Base-by-base conservation (phyloP, 768 basidiomycete species). In the Leccinellum rugosiceps region DNA sequence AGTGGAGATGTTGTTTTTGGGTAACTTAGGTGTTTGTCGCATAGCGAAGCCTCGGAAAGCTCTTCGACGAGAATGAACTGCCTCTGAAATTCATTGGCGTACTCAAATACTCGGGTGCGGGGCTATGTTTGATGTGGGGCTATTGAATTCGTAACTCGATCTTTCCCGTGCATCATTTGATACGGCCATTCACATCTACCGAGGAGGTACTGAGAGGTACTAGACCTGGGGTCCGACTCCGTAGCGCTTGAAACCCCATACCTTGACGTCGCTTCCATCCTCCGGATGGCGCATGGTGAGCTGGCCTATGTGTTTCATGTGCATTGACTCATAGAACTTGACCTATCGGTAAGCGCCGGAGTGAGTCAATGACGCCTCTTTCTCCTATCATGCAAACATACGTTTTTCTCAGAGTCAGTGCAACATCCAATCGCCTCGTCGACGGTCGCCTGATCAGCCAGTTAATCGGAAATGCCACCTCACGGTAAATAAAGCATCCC, bases 401-500 rank as follows among this genome's bases (percentile, higher is more conserved):
- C 56, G 19, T 57, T 57, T 47, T 46, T 54, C 34, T 53, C 56
- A 3, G 52, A 14, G 35, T 57, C 52, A 8, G 57, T 55, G 10
- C 23, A 41, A 25, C 38, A 41, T 30, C 52, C 57, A 19, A 57
- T 26, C 15, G 43, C 45, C 23, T 55, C 50, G 21, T 47, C 21
- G 6, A 17, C 13, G 15, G 26, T 25, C 9, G 56, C 45, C 56
- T 57, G 1, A n/a, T 41, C 11, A 19, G 30, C 19, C 14, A 15
- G 23, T 43, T 6, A 6, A 21, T 26, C 15, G 21, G 19, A 17
- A 32, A 19, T 15, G 8, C 25, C 17, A 15, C 35, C 14, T 28
- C 21, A 6, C 44, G 25, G 23, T 15, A 2, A 30, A 21, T 41
- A 7, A n/a, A 21, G 14, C 25, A 34, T 28, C 19, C 8, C 25